These are phyloP conservation scores for Cryptosporidium muris DNA, from an alignment of 169 alveolate genomes.

Conservation along the genomic window DNA sequence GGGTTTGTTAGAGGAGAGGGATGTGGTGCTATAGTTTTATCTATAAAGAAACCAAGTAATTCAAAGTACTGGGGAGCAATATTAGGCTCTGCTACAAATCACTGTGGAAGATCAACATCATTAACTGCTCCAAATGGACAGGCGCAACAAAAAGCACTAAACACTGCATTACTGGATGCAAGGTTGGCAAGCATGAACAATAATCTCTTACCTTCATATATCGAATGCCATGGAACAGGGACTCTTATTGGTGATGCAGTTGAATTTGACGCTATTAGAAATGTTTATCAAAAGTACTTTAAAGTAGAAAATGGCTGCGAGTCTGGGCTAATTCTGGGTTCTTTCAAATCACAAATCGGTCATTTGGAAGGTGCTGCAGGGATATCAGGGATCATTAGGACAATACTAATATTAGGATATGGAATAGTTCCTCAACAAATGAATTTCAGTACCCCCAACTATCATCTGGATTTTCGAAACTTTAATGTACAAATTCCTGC, in stretches of 20 bases:
- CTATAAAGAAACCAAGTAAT: constrained; percentile 5
- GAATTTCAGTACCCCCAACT: constrained; percentile 71
- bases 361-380: constrained; percentile 78
- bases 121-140: constrained; percentile 82
- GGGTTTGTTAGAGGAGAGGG: constrained; percentile 80
- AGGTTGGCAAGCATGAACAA: background rate
- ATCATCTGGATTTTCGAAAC: constrained; percentile 56
- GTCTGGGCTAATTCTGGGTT: constrained; percentile 72
- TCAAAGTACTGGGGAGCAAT: constrained; percentile 45
- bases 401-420: constrained; percentile 11
- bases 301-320: constrained; percentile 8
- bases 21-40: constrained; percentile 75
- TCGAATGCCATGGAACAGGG: constrained; percentile 81
- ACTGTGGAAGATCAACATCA: constrained; percentile 77
- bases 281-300: constrained; percentile 68
- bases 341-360: constrained; percentile 74
- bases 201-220: constrained; percentile 50
- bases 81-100: constrained; percentile 75
- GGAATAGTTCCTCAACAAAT: constrained; percentile 69
- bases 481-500: constrained; percentile 46
- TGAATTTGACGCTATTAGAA: constrained; percentile 75
- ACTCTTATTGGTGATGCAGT: constrained; percentile 80
- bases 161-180: constrained; percentile 69
- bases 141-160: constrained; percentile 76
- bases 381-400: constrained; percentile 71